phyloP scores from a whole-genome alignment of 371 early-diverging fungal genomes.

The Mortierella sp. region DNA sequence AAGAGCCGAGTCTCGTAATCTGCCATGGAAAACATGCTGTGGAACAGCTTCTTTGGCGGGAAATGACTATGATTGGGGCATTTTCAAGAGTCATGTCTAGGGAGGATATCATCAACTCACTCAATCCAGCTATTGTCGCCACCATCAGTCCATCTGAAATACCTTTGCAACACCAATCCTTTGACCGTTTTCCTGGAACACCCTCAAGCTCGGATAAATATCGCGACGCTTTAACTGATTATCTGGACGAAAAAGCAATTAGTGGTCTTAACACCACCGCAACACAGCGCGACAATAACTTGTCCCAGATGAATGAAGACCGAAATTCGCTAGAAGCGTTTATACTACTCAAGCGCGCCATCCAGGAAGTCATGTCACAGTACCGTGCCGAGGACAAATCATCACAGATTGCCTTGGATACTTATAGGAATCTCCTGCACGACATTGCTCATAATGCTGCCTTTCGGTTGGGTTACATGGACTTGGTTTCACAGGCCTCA shows the following conservation, averaged over 20 bases:
- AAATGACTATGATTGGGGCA: constrained; percentile 45
- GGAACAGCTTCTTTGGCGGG: constrained; percentile 39
- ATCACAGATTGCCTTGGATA: neutral
- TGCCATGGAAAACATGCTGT: neutral
- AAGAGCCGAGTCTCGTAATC: neutral
- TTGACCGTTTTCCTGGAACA: neutral
- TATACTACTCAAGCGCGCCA: constrained; percentile 12
- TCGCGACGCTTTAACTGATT: constrained; percentile 29
- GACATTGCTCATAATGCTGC: constrained; percentile 18
- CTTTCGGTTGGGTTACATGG: constrained; percentile 28
- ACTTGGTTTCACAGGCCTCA: constrained; percentile 29
- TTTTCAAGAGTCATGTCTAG: constrained; percentile 15
- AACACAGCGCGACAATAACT: too few relatives aligned
- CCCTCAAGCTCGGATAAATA: constrained; percentile 8
- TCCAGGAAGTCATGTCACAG: constrained; percentile 35
- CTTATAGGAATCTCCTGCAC: constrained; percentile 26
- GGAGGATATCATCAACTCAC: constrained; percentile 27
- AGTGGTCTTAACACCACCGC: neutral
- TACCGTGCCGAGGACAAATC: neutral
- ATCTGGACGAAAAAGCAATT: constrained; percentile 11
- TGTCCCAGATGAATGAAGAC: neutral
- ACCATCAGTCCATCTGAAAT: neutral
- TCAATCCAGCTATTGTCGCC: constrained; percentile 5
- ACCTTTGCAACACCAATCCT: neutral
- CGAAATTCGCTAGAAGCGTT: constrained; percentile 1